Evolutionary conservation across 441 rosid species (phyloP), one percentile per base, ranked within the genome.

Genomic region (Eutrema salsugineum): DNA sequence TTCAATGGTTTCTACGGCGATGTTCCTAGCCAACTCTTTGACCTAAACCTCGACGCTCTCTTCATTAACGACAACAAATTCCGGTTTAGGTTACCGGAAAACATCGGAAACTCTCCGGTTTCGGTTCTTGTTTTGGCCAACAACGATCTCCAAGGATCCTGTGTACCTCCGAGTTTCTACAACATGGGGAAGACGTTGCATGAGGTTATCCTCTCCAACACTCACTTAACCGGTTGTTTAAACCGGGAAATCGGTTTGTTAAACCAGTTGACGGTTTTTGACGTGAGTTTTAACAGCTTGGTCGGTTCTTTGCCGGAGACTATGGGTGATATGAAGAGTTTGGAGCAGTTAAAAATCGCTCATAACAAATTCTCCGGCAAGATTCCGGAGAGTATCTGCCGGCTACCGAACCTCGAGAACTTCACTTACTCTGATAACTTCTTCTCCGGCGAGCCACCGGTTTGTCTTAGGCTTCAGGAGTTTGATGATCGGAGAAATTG

Each of bases 41-140:
- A 94, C 44, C 57, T 90, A 63, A 79, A 79, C 49, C 91, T 94
- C 6, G 99, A 94, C 40, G 97, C 99, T 4, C 80, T 94, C 50
- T 91, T 90, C 77, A 81, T 94, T 22, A 94, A 94, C 75, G 59
- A 82, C 82, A 94, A 91, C 74, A 85, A 83, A 27, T 94, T 94
- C 71, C 73, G 22, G 40, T 85, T 89, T n/a, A 27, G 82, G 4
- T 24, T 94, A 43, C 97, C 98, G 0, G 44, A 43, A 1, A 94
- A 94, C 80, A 72, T 91, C 0, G 97, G 97, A 0, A 89, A 91
- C 78, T 93, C 97, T 5, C 81, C 91, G 0, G 93, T 89, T 12
- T 91, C 96, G 0, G 96, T 89, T 68, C 77, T 91, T 22, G 97
- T 93, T n/a, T 56, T 82, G 49, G 94, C 98, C 0, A 88, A 87